A percentile compares a stretch with the other conserved stretches of the same genome.
phyloP scores from a whole-genome alignment of 1,284 basidiomycete genomes.

The Neolentinus lepideus region DNA sequence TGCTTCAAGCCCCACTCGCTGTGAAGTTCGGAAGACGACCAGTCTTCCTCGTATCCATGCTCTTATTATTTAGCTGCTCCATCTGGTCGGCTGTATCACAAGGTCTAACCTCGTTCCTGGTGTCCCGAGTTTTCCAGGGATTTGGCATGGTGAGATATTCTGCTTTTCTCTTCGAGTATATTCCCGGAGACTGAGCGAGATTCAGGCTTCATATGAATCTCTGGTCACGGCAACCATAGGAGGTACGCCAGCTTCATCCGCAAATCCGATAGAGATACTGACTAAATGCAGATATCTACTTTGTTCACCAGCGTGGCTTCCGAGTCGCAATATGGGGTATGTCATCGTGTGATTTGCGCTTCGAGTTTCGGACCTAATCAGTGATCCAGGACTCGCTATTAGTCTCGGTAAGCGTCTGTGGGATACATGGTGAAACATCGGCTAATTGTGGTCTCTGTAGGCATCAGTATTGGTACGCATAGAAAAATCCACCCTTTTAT shows the following conservation, averaged over 20 bases:
- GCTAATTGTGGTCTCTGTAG: neutral
- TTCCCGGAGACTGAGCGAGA: neutral
- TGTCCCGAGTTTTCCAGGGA: conserved; percentile 8
- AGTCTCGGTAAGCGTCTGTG: conserved; percentile 1
- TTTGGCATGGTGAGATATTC: neutral
- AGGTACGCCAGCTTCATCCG: neutral
- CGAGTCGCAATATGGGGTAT: conserved; percentile 8
- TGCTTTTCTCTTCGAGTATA: neutral
- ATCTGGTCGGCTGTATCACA: neutral
- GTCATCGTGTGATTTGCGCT: neutral
- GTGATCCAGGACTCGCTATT: neutral
- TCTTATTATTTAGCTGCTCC: conserved; percentile 1
- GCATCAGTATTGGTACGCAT: neutral
- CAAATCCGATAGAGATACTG: no score
- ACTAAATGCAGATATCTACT: neutral
- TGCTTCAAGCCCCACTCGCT: conserved; percentile 6
- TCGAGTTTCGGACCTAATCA: neutral
- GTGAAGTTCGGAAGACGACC: conserved; percentile 7
- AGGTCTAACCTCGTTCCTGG: conserved; percentile 6
- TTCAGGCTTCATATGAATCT: conserved; percentile 6
- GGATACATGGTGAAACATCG: neutral
- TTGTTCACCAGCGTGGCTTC: conserved; percentile 6
- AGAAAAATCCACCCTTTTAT: neutral
- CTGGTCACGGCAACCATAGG: conserved; percentile 7
- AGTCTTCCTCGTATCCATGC: conserved; percentile 5